Conservation (phyloP, 805 yeast genomes). For the Cephaloascus albidus region DNA sequence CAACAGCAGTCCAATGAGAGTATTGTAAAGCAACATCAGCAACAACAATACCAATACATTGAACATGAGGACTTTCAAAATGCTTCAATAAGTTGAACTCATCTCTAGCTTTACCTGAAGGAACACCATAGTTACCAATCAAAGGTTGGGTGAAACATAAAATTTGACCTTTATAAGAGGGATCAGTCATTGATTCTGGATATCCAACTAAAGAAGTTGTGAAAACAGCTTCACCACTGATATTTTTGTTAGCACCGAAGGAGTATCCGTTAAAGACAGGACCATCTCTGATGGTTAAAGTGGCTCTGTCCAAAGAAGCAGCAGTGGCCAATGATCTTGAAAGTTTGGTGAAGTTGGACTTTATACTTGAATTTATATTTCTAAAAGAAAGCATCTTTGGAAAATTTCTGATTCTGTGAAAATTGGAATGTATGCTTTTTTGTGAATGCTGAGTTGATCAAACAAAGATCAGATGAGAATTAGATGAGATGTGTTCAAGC, state of each 20-base stretch:
- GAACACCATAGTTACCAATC: conserved; percentile 98
- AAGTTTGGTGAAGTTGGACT: neutral
- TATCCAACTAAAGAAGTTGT: conserved; percentile 97
- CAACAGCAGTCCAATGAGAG: conserved; percentile 99
- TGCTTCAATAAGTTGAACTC: conserved; percentile 78
- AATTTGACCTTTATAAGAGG: conserved; percentile 95
- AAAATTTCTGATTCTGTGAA: too few relatives aligned
- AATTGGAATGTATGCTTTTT: too few relatives aligned
- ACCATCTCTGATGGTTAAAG: conserved; percentile 84
- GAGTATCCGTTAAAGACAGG: conserved; percentile 90
- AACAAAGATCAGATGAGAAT: too few relatives aligned
- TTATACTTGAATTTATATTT: conserved; percentile 4
- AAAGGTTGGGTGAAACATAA: conserved; percentile 94
- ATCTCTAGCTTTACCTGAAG: conserved; percentile 73
- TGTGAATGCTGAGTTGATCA: too few relatives aligned
- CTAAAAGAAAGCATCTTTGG: neutral
- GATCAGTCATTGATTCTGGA: conserved; percentile 99
- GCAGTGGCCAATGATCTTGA: conserved; percentile 21
- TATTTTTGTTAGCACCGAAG: conserved; percentile 88
- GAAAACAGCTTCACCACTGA: conserved; percentile 96
- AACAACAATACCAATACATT: conserved; percentile 93
- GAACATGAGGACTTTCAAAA: conserved; percentile 85
- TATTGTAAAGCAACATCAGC: conserved; percentile 91
- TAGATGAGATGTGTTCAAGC: too few relatives aligned
- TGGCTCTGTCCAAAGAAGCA: conserved; percentile 62